These are phyloP conservation scores for Ustilago loliicola DNA, from an alignment of 1,284 basidiomycete species.

Conservation along the genomic window DNA sequence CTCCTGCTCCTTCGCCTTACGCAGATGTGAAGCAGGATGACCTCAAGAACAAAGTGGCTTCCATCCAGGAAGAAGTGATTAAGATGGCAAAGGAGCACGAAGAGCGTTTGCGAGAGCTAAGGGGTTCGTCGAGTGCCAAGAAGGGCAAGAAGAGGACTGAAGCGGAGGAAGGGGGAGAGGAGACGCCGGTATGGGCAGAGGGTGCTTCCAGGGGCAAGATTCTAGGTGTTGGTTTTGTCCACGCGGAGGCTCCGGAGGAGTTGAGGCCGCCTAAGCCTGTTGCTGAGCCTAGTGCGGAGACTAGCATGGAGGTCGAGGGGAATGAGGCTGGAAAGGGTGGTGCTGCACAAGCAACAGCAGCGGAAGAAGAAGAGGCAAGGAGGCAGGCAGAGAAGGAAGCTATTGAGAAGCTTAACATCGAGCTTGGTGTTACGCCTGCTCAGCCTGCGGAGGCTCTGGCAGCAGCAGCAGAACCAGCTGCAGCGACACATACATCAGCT, in stretches of 20 bases:
- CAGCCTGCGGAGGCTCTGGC: neutral
- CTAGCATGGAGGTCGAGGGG: constrained; percentile 10
- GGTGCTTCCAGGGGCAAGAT: constrained; percentile 53
- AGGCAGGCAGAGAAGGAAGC: constrained; percentile 40
- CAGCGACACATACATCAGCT: neutral
- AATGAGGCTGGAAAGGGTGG: neutral
- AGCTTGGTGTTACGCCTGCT: constrained; percentile 28
- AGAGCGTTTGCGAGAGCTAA: constrained; percentile 28
- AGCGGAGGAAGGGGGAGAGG: constrained; percentile 19
- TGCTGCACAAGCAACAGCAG: constrained; percentile 9
- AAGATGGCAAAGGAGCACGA: constrained; percentile 28
- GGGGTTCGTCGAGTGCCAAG: constrained; percentile 7
- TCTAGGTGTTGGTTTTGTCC: constrained; percentile 59
- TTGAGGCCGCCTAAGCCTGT: constrained; percentile 29
- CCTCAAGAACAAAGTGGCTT: constrained; percentile 35
- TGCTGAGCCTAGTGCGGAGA: constrained; percentile 6
- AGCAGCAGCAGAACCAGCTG: neutral
- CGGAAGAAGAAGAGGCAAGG: constrained; percentile 18
- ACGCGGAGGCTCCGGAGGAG: constrained; percentile 54
- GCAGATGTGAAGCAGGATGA: constrained; percentile 39
- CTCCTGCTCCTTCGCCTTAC: constrained; percentile 60
- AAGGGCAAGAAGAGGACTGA: neutral
- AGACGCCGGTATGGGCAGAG: constrained; percentile 36
- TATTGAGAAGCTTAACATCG: constrained; percentile 40
- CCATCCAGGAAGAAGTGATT: constrained; percentile 35